These are phyloP conservation scores for Lentinula raphanica DNA, from an alignment of 768 basidiomycete genomes.

Conservation along the genomic window DNA sequence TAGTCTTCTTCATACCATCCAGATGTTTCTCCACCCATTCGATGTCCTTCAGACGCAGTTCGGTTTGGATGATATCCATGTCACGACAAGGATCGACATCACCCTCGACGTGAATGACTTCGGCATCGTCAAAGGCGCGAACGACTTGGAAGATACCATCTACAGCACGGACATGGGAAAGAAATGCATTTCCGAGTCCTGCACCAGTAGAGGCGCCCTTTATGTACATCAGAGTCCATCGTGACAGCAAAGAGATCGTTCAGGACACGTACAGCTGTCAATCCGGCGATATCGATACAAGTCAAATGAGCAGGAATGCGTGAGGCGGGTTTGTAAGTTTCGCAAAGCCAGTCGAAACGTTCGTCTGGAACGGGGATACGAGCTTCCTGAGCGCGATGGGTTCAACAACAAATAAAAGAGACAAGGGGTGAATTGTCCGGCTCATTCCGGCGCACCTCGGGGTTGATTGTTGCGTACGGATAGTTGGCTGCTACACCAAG, in stretches of 20 bases:
- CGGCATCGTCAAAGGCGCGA: constrained; percentile 98
- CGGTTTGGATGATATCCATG: constrained; percentile 95
- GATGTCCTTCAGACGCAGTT: constrained; percentile 93
- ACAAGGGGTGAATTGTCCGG: neutral
- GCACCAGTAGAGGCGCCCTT: constrained; percentile 96
- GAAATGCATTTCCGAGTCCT: constrained; percentile 94
- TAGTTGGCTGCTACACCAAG: constrained; percentile 96
- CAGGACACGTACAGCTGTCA: constrained; percentile 72
- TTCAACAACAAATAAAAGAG: neutral
- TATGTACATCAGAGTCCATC: constrained; percentile 1
- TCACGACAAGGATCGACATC: constrained; percentile 94
- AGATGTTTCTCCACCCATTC: constrained; percentile 96
- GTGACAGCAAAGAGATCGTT: neutral
- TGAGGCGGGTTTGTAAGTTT: constrained; percentile 82
- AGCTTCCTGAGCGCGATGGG: constrained; percentile 49
- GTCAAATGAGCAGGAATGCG: constrained; percentile 93
- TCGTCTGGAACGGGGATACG: constrained; percentile 92
- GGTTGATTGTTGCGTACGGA: constrained; percentile 92
- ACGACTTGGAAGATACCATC: constrained; percentile 99
- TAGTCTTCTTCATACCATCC: constrained; percentile 69
- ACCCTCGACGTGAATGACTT: constrained; percentile 98
- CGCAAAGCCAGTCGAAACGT: constrained; percentile 93
- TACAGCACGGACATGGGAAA: constrained; percentile 96
- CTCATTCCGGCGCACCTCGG: constrained; percentile 42
- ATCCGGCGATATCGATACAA: constrained; percentile 97